Conservation (phyloP, 1,284 basidiomycete species). For the Ceratobasidium sp. region DNA sequence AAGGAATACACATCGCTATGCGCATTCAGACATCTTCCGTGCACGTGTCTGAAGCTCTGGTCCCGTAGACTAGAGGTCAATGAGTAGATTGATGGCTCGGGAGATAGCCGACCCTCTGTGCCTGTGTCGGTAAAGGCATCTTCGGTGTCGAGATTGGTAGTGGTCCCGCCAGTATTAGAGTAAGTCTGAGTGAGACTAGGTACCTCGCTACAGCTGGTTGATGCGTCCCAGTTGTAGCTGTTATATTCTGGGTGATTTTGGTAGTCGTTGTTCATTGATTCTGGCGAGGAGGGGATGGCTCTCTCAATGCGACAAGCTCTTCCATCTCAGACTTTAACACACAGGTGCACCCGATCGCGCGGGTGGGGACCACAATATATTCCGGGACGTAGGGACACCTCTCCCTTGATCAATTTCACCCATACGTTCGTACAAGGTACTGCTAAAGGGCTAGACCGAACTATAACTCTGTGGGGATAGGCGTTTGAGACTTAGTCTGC, state of each 20-base stretch:
- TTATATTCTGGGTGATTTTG: neutral
- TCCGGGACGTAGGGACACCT: neutral
- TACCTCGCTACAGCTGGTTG: neutral
- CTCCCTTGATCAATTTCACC: neutral
- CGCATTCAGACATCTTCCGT: constrained; percentile 72
- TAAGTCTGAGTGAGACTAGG: neutral
- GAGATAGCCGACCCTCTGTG: constrained; percentile 21
- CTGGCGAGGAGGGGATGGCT: neutral
- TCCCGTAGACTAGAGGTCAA: constrained; percentile 50
- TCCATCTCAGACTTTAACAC: too few species aligned
- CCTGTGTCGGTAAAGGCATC: constrained; percentile 15
- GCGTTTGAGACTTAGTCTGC: neutral
- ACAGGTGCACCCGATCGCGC: too few species aligned
- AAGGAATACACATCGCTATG: constrained; percentile 78
- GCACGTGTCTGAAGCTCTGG: constrained; percentile 67
- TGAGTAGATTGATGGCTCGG: constrained; percentile 28
- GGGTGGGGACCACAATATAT: neutral
- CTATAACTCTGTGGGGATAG: neutral
- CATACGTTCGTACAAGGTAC: neutral
- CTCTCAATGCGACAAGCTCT: neutral
- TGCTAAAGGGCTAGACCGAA: neutral
- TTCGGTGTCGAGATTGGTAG: neutral
- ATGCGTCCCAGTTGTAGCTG: neutral
- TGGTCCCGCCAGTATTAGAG: neutral
- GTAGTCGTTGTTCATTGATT: neutral